These are phyloP conservation scores for Lotus japonicus DNA, from an alignment of 306 rosid genomes.

Conservation along the genomic window DNA sequence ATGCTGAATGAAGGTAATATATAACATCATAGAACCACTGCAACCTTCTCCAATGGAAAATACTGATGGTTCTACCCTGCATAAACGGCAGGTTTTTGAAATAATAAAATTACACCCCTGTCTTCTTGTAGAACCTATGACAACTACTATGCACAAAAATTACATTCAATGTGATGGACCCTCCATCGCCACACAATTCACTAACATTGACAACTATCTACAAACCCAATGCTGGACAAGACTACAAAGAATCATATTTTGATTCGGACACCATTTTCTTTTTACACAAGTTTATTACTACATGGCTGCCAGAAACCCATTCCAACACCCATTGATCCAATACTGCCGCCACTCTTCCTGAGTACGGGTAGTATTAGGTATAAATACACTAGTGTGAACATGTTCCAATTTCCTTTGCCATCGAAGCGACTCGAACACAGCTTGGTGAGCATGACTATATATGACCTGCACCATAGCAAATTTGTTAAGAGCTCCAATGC, in stretches of 20 bases:
- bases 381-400: constrained; percentile 53
- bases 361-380: constrained; percentile 47
- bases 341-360: constrained; percentile 55
- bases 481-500: background rate
- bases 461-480: constrained; percentile 61
- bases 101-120: constrained; percentile 36
- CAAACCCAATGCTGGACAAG: constrained; percentile 67
- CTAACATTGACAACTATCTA: constrained; percentile 54
- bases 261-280: constrained; percentile 54
- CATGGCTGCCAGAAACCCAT: constrained; percentile 59
- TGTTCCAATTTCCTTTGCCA: constrained; percentile 62
- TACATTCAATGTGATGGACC: constrained; percentile 46
- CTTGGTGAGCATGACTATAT: constrained; percentile 80
- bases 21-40: constrained; percentile 13
- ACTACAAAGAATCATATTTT: constrained; percentile 85
- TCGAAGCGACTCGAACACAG: constrained; percentile 71
- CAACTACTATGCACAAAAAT: constrained; percentile 77
- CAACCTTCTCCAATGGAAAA: constrained; percentile 39
- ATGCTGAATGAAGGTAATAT: constrained; percentile 6
- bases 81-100: constrained; percentile 45
- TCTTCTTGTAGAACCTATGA: constrained; percentile 33
- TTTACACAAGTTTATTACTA: constrained; percentile 48
- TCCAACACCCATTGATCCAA: constrained; percentile 63
- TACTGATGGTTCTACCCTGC: constrained; percentile 49
- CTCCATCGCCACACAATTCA: constrained; percentile 41